Percentiles rank a stretch among this genome's conserved stretches.
Evolutionary conservation across 352 stramenopile genomes (phyloP).

Genomic region (Plasmopara halstedii): DNA sequence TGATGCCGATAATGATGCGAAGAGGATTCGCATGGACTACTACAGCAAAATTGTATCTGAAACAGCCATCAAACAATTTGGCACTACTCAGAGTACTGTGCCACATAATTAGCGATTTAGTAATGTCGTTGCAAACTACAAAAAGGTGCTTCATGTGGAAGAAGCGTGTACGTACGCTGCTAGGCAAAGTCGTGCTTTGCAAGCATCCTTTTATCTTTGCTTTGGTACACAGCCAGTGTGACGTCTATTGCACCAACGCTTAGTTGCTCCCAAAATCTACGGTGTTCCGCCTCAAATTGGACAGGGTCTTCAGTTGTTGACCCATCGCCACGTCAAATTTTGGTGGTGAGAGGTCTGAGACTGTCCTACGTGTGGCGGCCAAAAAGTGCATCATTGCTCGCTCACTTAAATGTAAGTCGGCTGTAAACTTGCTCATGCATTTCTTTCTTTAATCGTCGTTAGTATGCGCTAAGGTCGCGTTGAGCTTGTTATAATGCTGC

Average conservation of each 20-base stretch:
- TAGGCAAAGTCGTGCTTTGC: too few species aligned
- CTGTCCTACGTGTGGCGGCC: slow-evolving; percentile 2
- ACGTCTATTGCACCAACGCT: too few species aligned
- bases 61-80: too few species aligned
- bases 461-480: background rate
- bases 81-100: too few species aligned
- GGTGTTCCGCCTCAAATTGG: slow-evolving; percentile 1
- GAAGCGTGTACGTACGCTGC: too few species aligned
- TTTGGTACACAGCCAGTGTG: too few species aligned
- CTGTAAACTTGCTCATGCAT: slow-evolving; percentile 14
- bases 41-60: slow-evolving; percentile 10
- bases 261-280: slow-evolving; percentile 1
- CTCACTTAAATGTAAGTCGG: slow-evolving; percentile 8
- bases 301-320: slow-evolving; percentile 1
- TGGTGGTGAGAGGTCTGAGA: slow-evolving; percentile 3
- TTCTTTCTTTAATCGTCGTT: background rate
- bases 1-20: slow-evolving; percentile 16
- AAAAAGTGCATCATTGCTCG: slow-evolving; percentile 1
- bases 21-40: slow-evolving; percentile 12
- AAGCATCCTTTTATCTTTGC: too few species aligned
- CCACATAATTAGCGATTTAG: too few species aligned
- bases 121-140: too few species aligned
- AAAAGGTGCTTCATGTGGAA: too few species aligned
- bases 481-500: background rate
- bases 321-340: too few species aligned